Conservation (phyloP, 768 basidiomycete genomes). For the Mycena crocata region DNA sequence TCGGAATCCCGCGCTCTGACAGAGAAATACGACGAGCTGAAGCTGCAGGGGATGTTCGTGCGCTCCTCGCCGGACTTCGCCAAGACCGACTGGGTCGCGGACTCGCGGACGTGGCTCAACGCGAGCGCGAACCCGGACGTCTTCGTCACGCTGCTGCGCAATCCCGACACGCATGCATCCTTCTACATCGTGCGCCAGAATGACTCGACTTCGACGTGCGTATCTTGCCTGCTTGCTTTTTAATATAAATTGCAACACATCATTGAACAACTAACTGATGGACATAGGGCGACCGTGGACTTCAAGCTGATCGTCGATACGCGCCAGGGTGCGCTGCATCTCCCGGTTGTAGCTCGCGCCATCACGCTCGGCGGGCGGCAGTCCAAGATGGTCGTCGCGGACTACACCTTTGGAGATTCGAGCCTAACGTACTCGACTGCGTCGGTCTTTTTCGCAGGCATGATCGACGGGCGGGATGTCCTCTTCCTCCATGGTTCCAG, state of each 20-base stretch:
- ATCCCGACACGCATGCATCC: slow-evolving; percentile 71
- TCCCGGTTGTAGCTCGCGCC: slow-evolving; percentile 64
- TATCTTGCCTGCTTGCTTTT: background rate
- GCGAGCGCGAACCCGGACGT: slow-evolving; percentile 56
- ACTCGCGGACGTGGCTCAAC: slow-evolving; percentile 61
- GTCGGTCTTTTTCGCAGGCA: slow-evolving; percentile 73
- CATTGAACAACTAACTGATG: background rate
- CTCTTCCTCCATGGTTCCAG: slow-evolving; percentile 71
- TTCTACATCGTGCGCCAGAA: slow-evolving; percentile 81
- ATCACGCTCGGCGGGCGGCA: slow-evolving; percentile 78
- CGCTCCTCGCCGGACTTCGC: slow-evolving; percentile 83
- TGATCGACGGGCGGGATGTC: slow-evolving; percentile 69
- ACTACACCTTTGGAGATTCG: slow-evolving; percentile 81
- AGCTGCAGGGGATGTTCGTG: slow-evolving; percentile 81
- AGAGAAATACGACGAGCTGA: slow-evolving; percentile 80
- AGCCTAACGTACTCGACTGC: slow-evolving; percentile 78
- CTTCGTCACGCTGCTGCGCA: slow-evolving; percentile 72
- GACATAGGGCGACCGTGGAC: slow-evolving; percentile 53
- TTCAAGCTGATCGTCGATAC: slow-evolving; percentile 75
- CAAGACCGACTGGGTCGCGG: slow-evolving; percentile 82
- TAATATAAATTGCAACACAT: background rate
- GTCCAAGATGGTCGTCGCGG: slow-evolving; percentile 78
- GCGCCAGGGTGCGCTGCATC: slow-evolving; percentile 57
- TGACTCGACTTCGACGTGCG: slow-evolving; percentile 76
- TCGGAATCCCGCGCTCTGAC: slow-evolving; percentile 78